Conservation (phyloP, 371 early-diverging fungal genomes). For the Rhizopus microsporus region DNA sequence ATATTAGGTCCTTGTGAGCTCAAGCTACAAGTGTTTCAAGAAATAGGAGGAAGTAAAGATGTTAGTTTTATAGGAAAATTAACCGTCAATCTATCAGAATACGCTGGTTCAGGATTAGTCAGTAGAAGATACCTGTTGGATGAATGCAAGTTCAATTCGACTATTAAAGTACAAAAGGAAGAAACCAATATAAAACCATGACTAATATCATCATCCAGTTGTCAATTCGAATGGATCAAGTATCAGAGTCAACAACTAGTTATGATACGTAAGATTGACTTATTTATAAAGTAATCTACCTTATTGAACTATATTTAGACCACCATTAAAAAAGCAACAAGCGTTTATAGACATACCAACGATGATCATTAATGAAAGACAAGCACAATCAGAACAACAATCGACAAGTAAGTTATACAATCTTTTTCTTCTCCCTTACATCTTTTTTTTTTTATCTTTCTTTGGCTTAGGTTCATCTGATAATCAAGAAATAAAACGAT, state of each 20-base stretch:
- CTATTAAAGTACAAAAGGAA: constrained; percentile 32
- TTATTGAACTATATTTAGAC: constrained; percentile 19
- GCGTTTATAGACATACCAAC: constrained; percentile 42
- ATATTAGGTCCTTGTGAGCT: constrained; percentile 61
- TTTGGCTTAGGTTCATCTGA: no score
- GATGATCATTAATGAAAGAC: constrained; percentile 33
- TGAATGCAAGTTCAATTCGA: constrained; percentile 53
- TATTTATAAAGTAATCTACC: not conserved
- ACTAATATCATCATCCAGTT: constrained; percentile 21
- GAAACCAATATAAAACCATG: not conserved
- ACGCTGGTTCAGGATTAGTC: constrained; percentile 34
- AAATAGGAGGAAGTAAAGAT: constrained; percentile 56
- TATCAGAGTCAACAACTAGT: constrained; percentile 22
- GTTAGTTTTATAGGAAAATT: constrained; percentile 54
- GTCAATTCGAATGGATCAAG: constrained; percentile 37
- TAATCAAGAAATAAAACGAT: constrained; percentile 16
- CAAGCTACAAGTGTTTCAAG: constrained; percentile 57
- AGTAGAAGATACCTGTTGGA: constrained; percentile 45
- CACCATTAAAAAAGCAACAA: constrained; percentile 42
- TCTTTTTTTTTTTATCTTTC: no score
- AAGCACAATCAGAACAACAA: constrained; percentile 41
- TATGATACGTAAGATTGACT: constrained; percentile 32
- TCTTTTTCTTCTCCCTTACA: constrained; percentile 42
- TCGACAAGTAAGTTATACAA: constrained; percentile 32
- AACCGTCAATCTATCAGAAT: constrained; percentile 47